phyloP scores from a whole-genome alignment of 2,329 filamentous ascomycete genomes.

The Penicillium paneum region DNA sequence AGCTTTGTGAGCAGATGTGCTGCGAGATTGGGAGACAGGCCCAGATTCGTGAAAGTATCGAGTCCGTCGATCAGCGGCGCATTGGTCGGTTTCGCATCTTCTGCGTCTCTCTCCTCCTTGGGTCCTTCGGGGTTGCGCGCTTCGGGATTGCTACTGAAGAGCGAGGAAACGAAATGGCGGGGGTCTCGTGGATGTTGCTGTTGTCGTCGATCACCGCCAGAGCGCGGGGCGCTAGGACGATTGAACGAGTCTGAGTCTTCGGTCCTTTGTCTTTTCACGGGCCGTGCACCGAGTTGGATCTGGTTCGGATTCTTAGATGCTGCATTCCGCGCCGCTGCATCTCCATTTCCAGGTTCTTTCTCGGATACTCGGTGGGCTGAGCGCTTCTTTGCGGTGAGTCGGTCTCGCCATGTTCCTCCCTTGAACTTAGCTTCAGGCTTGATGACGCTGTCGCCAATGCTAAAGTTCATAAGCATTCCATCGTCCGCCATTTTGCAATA shows the following conservation, averaged over 20 bases:
- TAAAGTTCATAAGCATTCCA: constrained; percentile 92
- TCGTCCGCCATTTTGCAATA: constrained; percentile 74
- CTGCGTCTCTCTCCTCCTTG: constrained; percentile 40
- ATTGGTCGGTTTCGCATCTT: constrained; percentile 70
- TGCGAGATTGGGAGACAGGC: constrained; percentile 75
- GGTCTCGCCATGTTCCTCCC: constrained; percentile 90
- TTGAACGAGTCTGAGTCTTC: constrained; percentile 34
- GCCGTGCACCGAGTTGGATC: constrained; percentile 32
- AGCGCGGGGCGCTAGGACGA: constrained; percentile 9
- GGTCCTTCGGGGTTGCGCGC: constrained; percentile 57
- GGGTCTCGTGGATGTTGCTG: constrained; percentile 41
- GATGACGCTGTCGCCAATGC: constrained; percentile 65
- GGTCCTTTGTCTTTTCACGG: constrained; percentile 42
- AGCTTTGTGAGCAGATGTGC: constrained; percentile 82
- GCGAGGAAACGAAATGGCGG: constrained; percentile 75
- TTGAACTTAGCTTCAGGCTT: constrained; percentile 65
- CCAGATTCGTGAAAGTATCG: constrained; percentile 81
- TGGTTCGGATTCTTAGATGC: constrained; percentile 35
- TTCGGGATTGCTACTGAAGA: constrained; percentile 86
- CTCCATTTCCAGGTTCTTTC: constrained; percentile 8
- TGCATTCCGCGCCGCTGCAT: constrained; percentile 12
- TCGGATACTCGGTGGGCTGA: constrained; percentile 43
- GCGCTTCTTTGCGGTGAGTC: constrained; percentile 73
- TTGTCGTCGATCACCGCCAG: constrained; percentile 12
- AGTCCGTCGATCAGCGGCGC: constrained; percentile 81